Evolutionary conservation across 2,329 filamentous ascomycete species (phyloP), one percentile per base, ranked within the genome.

Genomic region (Alternaria gansuensis): DNA sequence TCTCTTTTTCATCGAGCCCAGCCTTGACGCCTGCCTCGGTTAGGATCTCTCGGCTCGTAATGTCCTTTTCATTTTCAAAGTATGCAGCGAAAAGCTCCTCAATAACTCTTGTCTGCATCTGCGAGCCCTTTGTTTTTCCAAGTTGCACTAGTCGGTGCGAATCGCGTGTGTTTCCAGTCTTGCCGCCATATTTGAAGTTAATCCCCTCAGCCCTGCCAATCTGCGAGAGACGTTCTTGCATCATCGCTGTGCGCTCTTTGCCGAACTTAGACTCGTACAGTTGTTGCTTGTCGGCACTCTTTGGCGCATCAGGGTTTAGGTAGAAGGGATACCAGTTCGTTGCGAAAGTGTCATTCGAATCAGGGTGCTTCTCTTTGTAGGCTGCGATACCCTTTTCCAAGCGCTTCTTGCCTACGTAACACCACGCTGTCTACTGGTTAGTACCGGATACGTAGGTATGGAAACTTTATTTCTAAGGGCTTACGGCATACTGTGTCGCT

Each of bases 401-500:
- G 36, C 90, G 88, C 63, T 87, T 87, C 74, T 91, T 90, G 77
- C 92, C 92, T 14, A 96, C 82, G 76, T 93, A 95, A 82, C 92
- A 83, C 75, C 75, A 78, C 54, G 67, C 74, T 77, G 53, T 33
- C 17, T 29, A 7, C 13, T 28, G 13, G 33, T 69, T 7, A 69
- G 65, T 37, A 41, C 23, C 2, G 5, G 9, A 8, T 21, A 5
- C 3, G 9, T 13, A 14, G 3, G 5, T 11, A 21, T 44, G 24
- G 31, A 1, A 48, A 34, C 21, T 21, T 36, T 36, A 5, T 21
- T 26, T 49, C 6, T 17, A 28, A 45, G 37, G 34, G 68, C 81
- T 70, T 82, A 86, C 66, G 91, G 90, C 92, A 96, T 67, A 95
- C 85, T 2, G 87, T 90, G 79, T 96, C 93, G n/a, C 86, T 91